phyloP scores from a whole-genome alignment of 2,329 filamentous ascomycete genomes.

The Xylariaceae sp. region DNA sequence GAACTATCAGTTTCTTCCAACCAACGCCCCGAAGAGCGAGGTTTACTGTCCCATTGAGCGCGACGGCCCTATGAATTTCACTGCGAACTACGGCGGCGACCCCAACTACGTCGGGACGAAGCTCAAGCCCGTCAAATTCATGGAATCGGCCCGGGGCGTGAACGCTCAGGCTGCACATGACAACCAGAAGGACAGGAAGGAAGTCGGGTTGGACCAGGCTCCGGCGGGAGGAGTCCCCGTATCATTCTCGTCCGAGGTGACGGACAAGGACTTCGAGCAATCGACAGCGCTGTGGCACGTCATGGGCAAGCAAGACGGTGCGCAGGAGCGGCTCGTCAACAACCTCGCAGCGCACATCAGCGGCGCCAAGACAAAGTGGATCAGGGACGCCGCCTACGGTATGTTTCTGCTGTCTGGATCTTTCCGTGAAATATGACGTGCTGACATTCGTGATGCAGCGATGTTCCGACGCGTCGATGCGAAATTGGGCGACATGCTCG shows the following conservation, averaged over 20 bases:
- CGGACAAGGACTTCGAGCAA: conserved; percentile 20
- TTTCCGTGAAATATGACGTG: neutral
- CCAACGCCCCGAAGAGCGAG: conserved; percentile 10
- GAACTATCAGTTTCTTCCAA: conserved; percentile 45
- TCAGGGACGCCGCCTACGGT: conserved; percentile 21
- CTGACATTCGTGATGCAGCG: conserved; percentile 3
- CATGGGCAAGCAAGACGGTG: conserved; percentile 18
- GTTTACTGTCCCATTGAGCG: conserved; percentile 21
- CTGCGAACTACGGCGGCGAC: conserved; percentile 14
- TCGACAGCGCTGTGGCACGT: conserved; percentile 15
- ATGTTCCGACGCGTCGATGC: conserved; percentile 22
- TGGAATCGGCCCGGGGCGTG: neutral
- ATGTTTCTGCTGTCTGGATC: conserved; percentile 5
- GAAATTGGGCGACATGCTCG: conserved; percentile 8
- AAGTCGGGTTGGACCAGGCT: neutral
- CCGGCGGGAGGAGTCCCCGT: neutral
- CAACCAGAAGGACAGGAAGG: neutral
- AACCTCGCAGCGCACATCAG: conserved; percentile 18
- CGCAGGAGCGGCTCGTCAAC: conserved; percentile 17
- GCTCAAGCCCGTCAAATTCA: conserved; percentile 12
- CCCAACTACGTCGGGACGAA: conserved; percentile 15
- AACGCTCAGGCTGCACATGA: neutral
- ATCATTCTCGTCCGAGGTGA: conserved; percentile 20
- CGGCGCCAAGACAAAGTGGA: conserved; percentile 14
- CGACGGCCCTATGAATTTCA: conserved; percentile 22